These are phyloP conservation scores for Ophiostoma himal-ulmi DNA, from an alignment of 2,329 filamentous ascomycete genomes.

Conservation along the genomic window DNA sequence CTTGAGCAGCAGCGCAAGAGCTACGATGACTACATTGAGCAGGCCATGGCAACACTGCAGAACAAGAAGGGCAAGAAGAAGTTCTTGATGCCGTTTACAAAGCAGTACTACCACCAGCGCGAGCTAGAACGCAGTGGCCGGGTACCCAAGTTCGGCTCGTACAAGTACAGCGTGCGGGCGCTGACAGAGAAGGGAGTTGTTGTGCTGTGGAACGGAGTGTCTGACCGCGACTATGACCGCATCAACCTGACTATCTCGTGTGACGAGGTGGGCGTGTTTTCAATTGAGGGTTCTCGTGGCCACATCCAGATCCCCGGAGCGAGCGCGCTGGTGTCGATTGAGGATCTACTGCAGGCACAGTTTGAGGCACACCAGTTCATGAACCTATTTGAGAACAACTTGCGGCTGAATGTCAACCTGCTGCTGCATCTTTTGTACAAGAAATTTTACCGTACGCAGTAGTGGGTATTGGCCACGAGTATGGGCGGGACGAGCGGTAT, in stretches of 20 bases:
- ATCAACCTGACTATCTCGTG: slow-evolving; percentile 92
- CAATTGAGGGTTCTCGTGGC: slow-evolving; percentile 81
- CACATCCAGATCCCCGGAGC: slow-evolving; percentile 95
- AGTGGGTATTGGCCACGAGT: background rate
- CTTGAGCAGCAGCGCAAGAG: slow-evolving; percentile 93
- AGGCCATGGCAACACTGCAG: slow-evolving; percentile 93
- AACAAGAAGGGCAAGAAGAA: slow-evolving; percentile 94
- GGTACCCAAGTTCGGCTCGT: slow-evolving; percentile 94
- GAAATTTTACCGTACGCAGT: slow-evolving; percentile 86
- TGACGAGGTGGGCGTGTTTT: slow-evolving; percentile 90
- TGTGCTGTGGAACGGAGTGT: slow-evolving; percentile 81
- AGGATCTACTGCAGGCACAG: slow-evolving; percentile 91
- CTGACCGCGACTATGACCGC: slow-evolving; percentile 78
- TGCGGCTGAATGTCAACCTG: slow-evolving; percentile 92
- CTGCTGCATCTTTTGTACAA: slow-evolving; percentile 96
- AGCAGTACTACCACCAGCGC: slow-evolving; percentile 97
- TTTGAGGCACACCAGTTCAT: slow-evolving; percentile 97
- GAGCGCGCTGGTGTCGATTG: slow-evolving; percentile 79
- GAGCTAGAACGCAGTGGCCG: slow-evolving; percentile 89
- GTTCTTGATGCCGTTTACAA: slow-evolving; percentile 93
- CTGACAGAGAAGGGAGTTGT: slow-evolving; percentile 91
- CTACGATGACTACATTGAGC: slow-evolving; percentile 99
- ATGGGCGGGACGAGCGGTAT: too few relatives aligned
- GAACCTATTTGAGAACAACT: slow-evolving; percentile 78
- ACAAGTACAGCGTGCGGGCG: slow-evolving; percentile 88